Percentiles rank a stretch among this genome's conserved stretches.
These are phyloP conservation scores for Pogostemon cablin DNA, from an alignment of 257 asterid genomes.

Conservation along the genomic window DNA sequence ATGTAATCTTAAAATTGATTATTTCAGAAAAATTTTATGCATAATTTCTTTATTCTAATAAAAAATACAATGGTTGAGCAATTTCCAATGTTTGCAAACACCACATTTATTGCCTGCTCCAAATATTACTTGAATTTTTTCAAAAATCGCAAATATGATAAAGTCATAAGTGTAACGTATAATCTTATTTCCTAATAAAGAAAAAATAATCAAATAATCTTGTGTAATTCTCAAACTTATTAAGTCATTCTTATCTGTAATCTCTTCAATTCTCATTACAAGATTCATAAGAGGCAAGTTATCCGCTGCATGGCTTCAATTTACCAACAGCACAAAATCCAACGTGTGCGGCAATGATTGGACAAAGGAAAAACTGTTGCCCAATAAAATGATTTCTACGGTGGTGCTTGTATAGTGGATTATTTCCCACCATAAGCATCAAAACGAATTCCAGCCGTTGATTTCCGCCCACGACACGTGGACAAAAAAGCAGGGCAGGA, in stretches of 20 bases:
- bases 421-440: background rate
- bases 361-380: background rate
- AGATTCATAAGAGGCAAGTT: background rate
- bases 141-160: background rate
- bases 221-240: background rate
- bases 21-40: too few species aligned
- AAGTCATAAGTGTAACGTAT: background rate
- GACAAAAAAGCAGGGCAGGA: background rate
- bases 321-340: background rate
- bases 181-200: background rate
- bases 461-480: slow-evolving; percentile 34
- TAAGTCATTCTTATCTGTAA: slow-evolving; percentile 6
- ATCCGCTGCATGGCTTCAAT: background rate
- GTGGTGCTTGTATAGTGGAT: slow-evolving; percentile 19
- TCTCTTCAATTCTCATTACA: background rate
- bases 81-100: too few species aligned
- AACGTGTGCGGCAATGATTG: background rate
- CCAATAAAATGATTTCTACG: background rate
- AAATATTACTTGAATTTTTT: too few species aligned
- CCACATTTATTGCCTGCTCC: too few species aligned
- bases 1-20: too few species aligned
- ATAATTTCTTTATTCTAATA: too few species aligned
- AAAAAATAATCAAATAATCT: background rate
- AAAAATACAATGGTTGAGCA: too few species aligned
- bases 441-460: slow-evolving; percentile 13